Evolutionary conservation across 2,329 filamentous ascomycete species (phyloP).

Genomic region (Whalleya microplaca): DNA sequence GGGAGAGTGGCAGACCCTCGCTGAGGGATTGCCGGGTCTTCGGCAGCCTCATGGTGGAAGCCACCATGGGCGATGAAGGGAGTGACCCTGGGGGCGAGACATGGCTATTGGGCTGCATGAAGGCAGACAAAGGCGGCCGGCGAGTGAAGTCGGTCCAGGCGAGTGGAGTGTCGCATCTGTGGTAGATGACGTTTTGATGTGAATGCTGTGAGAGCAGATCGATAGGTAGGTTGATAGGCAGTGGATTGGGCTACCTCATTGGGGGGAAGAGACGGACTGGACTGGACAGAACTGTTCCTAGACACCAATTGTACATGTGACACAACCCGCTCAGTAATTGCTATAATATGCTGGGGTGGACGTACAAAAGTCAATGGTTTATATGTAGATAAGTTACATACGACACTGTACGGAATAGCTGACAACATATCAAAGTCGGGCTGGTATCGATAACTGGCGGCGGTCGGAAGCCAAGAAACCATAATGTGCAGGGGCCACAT

Average conservation of each 20-base stretch:
- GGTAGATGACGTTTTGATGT: constrained; percentile 8
- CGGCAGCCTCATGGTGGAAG: constrained; percentile 60
- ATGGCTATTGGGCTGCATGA: constrained; percentile 36
- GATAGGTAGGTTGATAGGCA: neutral
- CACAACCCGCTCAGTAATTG: neutral
- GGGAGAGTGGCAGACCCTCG: constrained; percentile 49
- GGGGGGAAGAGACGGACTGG: too few species aligned
- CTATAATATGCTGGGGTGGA: neutral
- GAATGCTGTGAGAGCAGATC: neutral
- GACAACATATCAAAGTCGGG: neutral
- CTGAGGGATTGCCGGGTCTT: constrained; percentile 64
- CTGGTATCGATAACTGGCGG: neutral
- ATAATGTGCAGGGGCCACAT: neutral
- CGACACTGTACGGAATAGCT: too few species aligned
- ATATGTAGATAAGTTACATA: too few species aligned
- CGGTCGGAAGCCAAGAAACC: too few species aligned
- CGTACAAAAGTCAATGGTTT: neutral
- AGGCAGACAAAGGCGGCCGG: constrained; percentile 15
- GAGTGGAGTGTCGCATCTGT: constrained; percentile 17
- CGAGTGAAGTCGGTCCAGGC: constrained; percentile 9
- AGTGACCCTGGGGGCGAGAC: constrained; percentile 65
- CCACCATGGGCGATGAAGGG: constrained; percentile 69
- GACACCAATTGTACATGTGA: neutral
- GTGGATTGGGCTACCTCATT: too few species aligned
- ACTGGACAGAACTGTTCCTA: neutral